Evolutionary conservation across 305 asterid genomes (phyloP).

Genomic region (Petunia hybrid): DNA sequence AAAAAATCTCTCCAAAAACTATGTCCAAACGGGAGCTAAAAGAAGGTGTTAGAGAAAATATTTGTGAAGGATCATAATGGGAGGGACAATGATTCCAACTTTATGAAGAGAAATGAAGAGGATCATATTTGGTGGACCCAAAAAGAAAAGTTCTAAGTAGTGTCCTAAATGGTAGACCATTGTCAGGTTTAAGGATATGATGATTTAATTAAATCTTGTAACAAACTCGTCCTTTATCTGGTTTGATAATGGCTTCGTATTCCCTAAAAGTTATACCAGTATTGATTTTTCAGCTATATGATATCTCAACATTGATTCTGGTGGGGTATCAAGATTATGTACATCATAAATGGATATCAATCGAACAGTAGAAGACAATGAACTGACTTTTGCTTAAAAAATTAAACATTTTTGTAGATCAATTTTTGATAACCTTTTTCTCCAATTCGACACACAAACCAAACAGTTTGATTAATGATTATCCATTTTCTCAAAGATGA

Average conservation of each 20-base stretch:
- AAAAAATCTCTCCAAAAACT: no score
- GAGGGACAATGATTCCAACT: conserved; percentile 13
- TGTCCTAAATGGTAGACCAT: conserved; percentile 15
- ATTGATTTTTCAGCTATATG: conserved; percentile 14
- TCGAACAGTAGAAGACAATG: no score
- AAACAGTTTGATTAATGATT: not conserved
- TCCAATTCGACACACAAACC: not conserved
- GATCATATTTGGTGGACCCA: not conserved
- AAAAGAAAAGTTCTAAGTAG: not conserved
- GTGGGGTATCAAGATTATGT: not conserved
- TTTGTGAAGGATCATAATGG: conserved; percentile 2
- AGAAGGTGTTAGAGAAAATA: not conserved
- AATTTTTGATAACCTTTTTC: not conserved
- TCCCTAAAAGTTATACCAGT: not conserved
- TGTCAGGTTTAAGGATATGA: conserved; percentile 21
- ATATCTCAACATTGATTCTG: conserved; percentile 25
- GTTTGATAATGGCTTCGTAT: not conserved
- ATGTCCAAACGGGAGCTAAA: no score
- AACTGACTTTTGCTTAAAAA: no score
- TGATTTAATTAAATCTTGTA: not conserved
- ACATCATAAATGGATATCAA: no score
- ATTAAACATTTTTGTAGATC: no score
- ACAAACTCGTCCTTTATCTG: not conserved
- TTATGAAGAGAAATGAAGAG: conserved; percentile 7
- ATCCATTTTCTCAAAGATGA: not conserved